Percentiles rank a stretch among this genome's conserved stretches.
phyloP scores from a whole-genome alignment of 805 yeast species.

The Cyberlindnera euphorbiae region DNA sequence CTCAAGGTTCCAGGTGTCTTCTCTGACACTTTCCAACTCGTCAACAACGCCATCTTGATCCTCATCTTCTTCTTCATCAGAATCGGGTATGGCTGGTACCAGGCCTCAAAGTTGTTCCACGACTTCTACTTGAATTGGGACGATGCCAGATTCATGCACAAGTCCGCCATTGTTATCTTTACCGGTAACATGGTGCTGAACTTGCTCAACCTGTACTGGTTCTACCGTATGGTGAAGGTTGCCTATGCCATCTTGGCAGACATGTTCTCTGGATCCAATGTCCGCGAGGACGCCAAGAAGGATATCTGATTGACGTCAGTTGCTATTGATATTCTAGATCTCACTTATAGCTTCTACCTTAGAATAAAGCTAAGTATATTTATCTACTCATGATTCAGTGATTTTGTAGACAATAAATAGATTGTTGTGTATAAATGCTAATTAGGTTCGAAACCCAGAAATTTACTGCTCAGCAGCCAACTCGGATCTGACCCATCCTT shows the following conservation, averaged over 20 bases:
- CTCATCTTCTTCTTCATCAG: slow-evolving; percentile 63
- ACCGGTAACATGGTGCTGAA: slow-evolving; percentile 54
- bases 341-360: too few relatives aligned
- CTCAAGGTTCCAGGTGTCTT: slow-evolving; percentile 62
- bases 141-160: slow-evolving; percentile 40
- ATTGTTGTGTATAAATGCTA: background rate
- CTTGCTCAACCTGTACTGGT: slow-evolving; percentile 69
- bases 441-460: background rate
- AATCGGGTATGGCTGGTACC: slow-evolving; percentile 73
- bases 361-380: too few relatives aligned
- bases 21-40: slow-evolving; percentile 40
- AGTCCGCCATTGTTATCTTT: slow-evolving; percentile 28
- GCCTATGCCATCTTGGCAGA: slow-evolving; percentile 43
- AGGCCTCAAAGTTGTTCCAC: slow-evolving; percentile 42
- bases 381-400: too few relatives aligned
- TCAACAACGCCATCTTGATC: slow-evolving; percentile 66
- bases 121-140: slow-evolving; percentile 37
- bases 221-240: slow-evolving; percentile 65
- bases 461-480: slow-evolving; percentile 25
- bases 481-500: slow-evolving; percentile 93
- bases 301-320: slow-evolving; percentile 19
- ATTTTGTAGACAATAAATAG: background rate
- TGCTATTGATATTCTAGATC: too few relatives aligned
- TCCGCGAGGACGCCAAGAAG: slow-evolving; percentile 24
- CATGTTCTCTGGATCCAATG: slow-evolving; percentile 23